Evolutionary conservation across 2,329 filamentous ascomycete species (phyloP).

Genomic region (Diaporthe ampelina): DNA sequence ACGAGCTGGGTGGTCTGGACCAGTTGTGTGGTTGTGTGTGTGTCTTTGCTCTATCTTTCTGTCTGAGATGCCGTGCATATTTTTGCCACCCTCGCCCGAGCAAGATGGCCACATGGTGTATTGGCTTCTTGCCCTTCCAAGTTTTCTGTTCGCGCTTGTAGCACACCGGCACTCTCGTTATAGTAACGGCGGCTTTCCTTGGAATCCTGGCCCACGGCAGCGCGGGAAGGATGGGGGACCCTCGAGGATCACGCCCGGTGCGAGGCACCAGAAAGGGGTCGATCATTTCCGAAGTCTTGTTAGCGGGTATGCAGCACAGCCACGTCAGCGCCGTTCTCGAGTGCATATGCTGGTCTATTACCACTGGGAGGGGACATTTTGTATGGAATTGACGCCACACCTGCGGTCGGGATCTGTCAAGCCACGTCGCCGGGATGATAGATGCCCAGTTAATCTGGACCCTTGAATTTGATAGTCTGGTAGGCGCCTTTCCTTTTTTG

Average conservation of each 20-base stretch:
- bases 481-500: conserved; percentile 24
- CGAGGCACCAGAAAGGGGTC: conserved; percentile 27
- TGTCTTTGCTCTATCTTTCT: not conserved
- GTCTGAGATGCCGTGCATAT: not conserved
- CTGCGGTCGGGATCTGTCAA: conserved; percentile 2
- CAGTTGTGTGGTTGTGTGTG: not conserved
- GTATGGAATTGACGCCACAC: not conserved
- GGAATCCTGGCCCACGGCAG: not conserved
- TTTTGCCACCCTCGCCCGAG: conserved; percentile 21
- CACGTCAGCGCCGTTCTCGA: not conserved
- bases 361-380: not conserved
- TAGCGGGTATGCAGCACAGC: conserved; percentile 28
- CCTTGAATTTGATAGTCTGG: conserved; percentile 22
- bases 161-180: not conserved
- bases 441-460: conserved; percentile 16
- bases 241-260: conserved; percentile 5
- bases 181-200: conserved; percentile 8
- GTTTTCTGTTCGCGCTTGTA: not conserved
- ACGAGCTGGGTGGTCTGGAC: not conserved
- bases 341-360: not conserved
- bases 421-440: conserved; percentile 14
- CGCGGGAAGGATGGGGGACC: conserved; percentile 7
- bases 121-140: not conserved
- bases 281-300: conserved; percentile 25
- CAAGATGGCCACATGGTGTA: not conserved